Conservation (phyloP, 129 eudicot species). For the Chrysanthemum lavandulifolium region DNA sequence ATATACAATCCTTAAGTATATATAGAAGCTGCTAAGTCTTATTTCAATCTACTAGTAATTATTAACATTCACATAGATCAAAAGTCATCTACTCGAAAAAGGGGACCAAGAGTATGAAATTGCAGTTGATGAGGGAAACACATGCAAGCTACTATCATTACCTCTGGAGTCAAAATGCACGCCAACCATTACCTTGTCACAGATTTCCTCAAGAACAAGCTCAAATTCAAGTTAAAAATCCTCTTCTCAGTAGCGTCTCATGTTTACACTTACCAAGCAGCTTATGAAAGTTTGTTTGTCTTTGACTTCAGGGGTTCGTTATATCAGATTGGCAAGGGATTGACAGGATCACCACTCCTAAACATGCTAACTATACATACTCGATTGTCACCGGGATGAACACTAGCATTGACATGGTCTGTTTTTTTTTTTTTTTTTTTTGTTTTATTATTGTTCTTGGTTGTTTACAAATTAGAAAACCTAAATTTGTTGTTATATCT, state of each 20-base stretch:
- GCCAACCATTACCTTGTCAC: slow-evolving; percentile 52
- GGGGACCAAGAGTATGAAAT: too few species aligned
- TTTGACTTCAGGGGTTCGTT: slow-evolving; percentile 52
- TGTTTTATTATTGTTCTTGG: neutral
- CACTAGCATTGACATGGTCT: slow-evolving; percentile 68
- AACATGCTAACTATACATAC: slow-evolving; percentile 58
- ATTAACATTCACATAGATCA: too few species aligned
- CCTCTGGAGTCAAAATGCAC: slow-evolving; percentile 69
- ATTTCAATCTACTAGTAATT: too few species aligned
- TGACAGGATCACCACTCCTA: slow-evolving; percentile 57
- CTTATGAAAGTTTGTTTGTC: slow-evolving; percentile 10
- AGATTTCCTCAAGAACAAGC: slow-evolving; percentile 47
- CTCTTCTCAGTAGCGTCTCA: neutral
- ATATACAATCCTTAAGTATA: too few species aligned
- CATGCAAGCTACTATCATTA: slow-evolving; percentile 57
- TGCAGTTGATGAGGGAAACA: too few species aligned
- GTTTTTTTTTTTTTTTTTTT: slow-evolving; percentile 8
- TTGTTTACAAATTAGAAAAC: neutral
- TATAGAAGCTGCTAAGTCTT: too few species aligned
- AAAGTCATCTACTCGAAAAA: too few species aligned
- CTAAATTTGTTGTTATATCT: slow-evolving; percentile 6
- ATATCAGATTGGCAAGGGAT: slow-evolving; percentile 66
- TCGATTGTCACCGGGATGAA: slow-evolving; percentile 46
- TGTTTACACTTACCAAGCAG: neutral
- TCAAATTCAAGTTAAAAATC: slow-evolving; percentile 43